Base-by-base conservation (phyloP, 768 basidiomycete species). In the Suillus hirtellus region DNA sequence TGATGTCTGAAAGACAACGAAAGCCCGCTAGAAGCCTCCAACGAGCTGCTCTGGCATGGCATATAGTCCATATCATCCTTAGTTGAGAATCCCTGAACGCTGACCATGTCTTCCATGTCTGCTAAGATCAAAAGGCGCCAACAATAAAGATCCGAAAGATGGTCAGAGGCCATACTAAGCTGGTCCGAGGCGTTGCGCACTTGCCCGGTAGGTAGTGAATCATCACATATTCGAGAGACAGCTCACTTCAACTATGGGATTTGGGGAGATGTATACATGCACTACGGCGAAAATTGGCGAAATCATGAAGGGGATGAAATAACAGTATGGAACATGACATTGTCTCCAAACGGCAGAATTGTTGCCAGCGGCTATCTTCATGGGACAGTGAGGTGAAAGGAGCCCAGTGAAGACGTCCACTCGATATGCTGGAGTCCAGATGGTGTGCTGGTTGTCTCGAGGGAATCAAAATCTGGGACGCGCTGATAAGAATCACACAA, bases 181-280 rank as follows among this genome's bases (percentile, higher is more conserved):
- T 17, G 21, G 42, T 40, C 4, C 10, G 11, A 34, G 31, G 19
- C 3, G 24, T 21, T 38, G 42, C 4, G 3, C 17, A 60, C n/a
- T 42, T 34, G 4, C 11, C 52, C 0, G 24, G 15, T 11, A 59
- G 59, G 14, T 31, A 12, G 24, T 15, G 34, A 27, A 40, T 68
- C 17, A 60, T 64, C 24, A 68, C 63, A 34, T 59, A 52, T 44
- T 67, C 66, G 4, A 27, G 10, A 6, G 67, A 67, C 49, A 19
- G 35, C 2, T 65, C 67, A 2, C 44, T 68, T 14, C 63, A 66
- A 35, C 7, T 67, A 34, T 67, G 66, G 66, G 37, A 67, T 53
- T 5, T 47, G 4, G 54, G 43, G 44, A 42, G 14, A 12, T 80
- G 81, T 64, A 12, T 60, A 8, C 31, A 31, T 31, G 31, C 31